Evolutionary conservation across 2,329 filamentous ascomycete species (phyloP).

Genomic region (Trichoderma koningiopsis): DNA sequence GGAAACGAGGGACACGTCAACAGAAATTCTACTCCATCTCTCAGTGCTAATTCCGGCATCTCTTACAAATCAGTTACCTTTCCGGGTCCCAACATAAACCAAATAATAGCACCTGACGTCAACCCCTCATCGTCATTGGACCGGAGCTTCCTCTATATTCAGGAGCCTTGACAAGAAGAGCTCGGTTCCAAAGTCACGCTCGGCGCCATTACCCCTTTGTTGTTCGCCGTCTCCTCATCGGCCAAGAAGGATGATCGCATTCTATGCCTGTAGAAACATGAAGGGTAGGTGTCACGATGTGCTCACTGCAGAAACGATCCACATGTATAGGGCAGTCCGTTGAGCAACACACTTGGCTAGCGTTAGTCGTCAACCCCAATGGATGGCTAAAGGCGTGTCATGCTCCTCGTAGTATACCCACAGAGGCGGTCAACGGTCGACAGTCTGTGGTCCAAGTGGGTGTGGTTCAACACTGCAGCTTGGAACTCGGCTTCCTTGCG

Average conservation of each 20-base stretch:
- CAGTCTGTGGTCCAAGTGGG: background rate
- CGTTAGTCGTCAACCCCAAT: background rate
- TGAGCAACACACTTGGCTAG: constrained; percentile 1
- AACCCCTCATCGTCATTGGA: background rate
- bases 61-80: background rate
- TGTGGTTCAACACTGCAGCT: background rate
- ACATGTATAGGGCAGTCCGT: background rate
- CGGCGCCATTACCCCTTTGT: background rate
- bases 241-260: background rate
- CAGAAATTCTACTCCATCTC: background rate
- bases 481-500: no score
- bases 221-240: background rate
- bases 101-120: background rate
- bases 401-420: background rate
- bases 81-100: background rate
- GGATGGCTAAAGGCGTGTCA: background rate
- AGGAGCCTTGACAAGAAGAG: background rate
- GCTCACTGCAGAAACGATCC: background rate
- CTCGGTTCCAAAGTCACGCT: background rate
- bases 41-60: background rate
- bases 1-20: background rate
- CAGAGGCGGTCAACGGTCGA: background rate
- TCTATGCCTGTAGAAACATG: background rate
- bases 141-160: background rate
- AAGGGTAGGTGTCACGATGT: background rate